phyloP scores from a whole-genome alignment of 1,284 basidiomycete genomes.

The Moesziomyces sp. region DNA sequence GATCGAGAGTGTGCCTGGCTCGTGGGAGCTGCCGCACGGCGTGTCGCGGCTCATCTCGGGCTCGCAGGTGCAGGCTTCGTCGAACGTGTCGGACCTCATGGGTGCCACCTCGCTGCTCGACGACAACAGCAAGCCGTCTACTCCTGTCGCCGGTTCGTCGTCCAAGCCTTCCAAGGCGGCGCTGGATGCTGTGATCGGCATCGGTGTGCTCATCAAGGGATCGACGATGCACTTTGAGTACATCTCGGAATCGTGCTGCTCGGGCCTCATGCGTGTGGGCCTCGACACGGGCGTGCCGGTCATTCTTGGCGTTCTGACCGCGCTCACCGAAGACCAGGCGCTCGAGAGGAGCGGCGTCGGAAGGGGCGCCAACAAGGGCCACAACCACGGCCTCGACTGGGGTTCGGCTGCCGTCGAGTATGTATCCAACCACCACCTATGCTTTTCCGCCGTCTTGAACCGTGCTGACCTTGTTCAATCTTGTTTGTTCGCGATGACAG shows the following conservation, averaged over 20 bases:
- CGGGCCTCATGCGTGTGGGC: slow-evolving; percentile 92
- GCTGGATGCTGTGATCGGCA: slow-evolving; percentile 91
- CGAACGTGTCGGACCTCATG: slow-evolving; percentile 81
- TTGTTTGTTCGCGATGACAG: slow-evolving; percentile 12
- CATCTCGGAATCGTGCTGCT: slow-evolving; percentile 90
- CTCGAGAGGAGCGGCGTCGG: slow-evolving; percentile 85
- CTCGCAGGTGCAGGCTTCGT: slow-evolving; percentile 80
- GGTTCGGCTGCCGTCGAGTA: slow-evolving; percentile 89
- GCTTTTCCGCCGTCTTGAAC: no score
- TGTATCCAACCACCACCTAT: slow-evolving; percentile 14
- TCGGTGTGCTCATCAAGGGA: slow-evolving; percentile 95
- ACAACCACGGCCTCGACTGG: slow-evolving; percentile 98
- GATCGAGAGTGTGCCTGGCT: slow-evolving; percentile 88
- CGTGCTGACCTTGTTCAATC: neutral
- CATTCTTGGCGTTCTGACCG: slow-evolving; percentile 95
- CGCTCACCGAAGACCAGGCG: slow-evolving; percentile 92
- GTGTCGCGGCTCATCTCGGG: slow-evolving; percentile 75
- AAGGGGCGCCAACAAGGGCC: slow-evolving; percentile 76
- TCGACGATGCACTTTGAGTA: slow-evolving; percentile 72
- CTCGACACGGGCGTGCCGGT: slow-evolving; percentile 93
- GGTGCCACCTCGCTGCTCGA: slow-evolving; percentile 72
- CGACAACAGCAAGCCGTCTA: slow-evolving; percentile 26
- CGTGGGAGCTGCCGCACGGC: slow-evolving; percentile 64
- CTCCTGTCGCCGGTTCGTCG: slow-evolving; percentile 5
- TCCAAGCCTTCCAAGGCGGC: slow-evolving; percentile 38